Base-by-base conservation (phyloP, 78 protist genomes). In the Guillardia theta region DNA sequence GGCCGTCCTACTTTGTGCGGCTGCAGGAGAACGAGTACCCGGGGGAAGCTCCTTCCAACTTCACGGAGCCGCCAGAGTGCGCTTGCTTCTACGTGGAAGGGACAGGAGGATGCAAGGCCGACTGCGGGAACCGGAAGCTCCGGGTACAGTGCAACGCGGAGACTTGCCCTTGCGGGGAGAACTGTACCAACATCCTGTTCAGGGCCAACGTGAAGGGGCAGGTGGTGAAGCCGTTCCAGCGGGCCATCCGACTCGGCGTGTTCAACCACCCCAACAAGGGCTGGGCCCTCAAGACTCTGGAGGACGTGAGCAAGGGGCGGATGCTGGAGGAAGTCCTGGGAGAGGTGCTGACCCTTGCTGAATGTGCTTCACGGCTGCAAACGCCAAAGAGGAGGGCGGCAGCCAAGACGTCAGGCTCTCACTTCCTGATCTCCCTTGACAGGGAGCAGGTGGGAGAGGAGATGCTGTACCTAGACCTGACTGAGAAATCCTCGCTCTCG, bases 241-340 rank as follows among this genome's bases (percentile, higher is more conserved):
- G 70, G 70, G 27, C 21, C 70, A 58, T 58, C 70, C 2, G 41
- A 33, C 36, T 70, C 36, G 83, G 83, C 4, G 83, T 70, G 4
- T 70, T 70, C 41, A 70, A 70, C 6, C n/a, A 36, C 36, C 83
- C 83, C 41, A 70, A 18, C 33, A 70, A 70, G 36, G 83, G 83
- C 83, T 70, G 83, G 83, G 83, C 83, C 46, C 83, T 70, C 41
- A 70, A 70, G 22, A 33, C 83, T 3, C 83, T 70, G 36, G 83
- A 70, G 41, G 83, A 70, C 45, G 83, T 70, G 33, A 33, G 46
- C 10, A 24, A 70, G 41, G 83, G 83, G 45, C 83, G 83, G 46
- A 24, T 70, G 83, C 15, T 70, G 27, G 83, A 70, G 6, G 83
- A 70, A 43, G 83, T 33, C 8, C 22, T 12, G 10, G 83, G 83